Percentiles rank a stretch among this genome's conserved stretches.
phyloP scores from a whole-genome alignment of 805 yeast genomes.

The Zygosaccharomyces rouxii region DNA sequence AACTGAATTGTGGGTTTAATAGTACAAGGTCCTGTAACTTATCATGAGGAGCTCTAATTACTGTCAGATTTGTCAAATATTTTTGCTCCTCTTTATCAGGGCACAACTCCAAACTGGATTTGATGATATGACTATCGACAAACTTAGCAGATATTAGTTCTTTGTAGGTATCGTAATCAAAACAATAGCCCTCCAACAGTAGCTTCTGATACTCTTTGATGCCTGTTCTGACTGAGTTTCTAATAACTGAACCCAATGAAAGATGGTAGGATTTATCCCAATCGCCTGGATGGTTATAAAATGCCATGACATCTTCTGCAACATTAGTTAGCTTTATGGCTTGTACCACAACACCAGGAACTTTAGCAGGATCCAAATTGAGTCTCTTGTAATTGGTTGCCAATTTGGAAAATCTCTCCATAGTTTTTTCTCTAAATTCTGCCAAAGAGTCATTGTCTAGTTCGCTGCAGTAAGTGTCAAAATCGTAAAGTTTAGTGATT shows the following conservation, averaged over 20 bases:
- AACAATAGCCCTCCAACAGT: conserved; percentile 26
- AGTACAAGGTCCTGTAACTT: conserved; percentile 16
- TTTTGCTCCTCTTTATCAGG: conserved; percentile 21
- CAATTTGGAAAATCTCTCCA: conserved; percentile 27
- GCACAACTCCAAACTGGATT: conserved; percentile 16
- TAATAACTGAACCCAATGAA: conserved; percentile 25
- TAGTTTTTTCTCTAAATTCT: conserved; percentile 33
- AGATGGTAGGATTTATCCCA: conserved; percentile 35
- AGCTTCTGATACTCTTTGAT: conserved; percentile 27
- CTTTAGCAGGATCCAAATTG: conserved; percentile 25
- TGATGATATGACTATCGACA: conserved; percentile 20
- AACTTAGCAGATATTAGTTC: conserved; percentile 20
- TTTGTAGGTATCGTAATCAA: conserved; percentile 34
- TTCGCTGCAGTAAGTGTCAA: conserved; percentile 31
- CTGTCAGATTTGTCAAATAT: conserved; percentile 21
- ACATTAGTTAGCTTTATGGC: conserved; percentile 26
- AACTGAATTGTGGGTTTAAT: conserved; percentile 16
- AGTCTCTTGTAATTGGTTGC: conserved; percentile 25
- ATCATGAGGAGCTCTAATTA: conserved; percentile 12
- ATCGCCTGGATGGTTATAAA: conserved; percentile 31
- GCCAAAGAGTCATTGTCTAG: conserved; percentile 25
- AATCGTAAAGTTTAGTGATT: conserved; percentile 36
- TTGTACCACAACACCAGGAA: conserved; percentile 28
- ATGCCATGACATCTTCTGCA: conserved; percentile 23
- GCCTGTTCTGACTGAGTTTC: conserved; percentile 25